Evolutionary conservation across 306 rosid species (phyloP).

Genomic region (Malus orientalis): DNA sequence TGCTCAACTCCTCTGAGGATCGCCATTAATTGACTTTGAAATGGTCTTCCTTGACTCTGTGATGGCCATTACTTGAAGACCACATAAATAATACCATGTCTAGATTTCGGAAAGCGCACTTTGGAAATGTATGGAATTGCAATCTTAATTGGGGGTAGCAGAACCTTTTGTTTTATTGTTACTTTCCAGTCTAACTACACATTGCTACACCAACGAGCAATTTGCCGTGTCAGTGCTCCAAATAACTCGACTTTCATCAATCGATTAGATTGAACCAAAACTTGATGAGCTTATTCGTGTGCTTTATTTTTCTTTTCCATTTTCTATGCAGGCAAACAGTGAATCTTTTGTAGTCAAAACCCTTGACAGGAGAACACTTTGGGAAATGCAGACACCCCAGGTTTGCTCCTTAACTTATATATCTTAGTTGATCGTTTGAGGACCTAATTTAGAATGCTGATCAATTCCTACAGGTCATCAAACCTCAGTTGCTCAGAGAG

Average conservation of each 20-base stretch:
- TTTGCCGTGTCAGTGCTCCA: neutral
- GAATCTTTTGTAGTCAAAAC: conserved; percentile 78
- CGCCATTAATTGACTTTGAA: neutral
- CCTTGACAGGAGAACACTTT: conserved; percentile 70
- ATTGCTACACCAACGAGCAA: neutral
- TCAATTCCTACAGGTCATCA: conserved; percentile 55
- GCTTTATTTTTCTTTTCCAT: neutral
- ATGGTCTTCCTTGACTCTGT: neutral
- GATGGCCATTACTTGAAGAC: neutral
- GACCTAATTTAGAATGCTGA: neutral
- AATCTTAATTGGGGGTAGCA: neutral
- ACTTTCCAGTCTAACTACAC: neutral
- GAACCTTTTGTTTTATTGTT: neutral
- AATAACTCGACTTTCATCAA: neutral
- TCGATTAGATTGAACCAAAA: neutral
- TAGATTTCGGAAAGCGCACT: neutral
- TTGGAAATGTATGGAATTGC: neutral
- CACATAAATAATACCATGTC: neutral
- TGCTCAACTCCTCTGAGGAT: neutral
- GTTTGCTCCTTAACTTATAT: conserved; percentile 27
- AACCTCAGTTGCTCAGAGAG: conserved; percentile 71
- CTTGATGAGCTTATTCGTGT: neutral
- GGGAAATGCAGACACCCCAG: conserved; percentile 99
- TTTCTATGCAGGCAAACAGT: conserved; percentile 59
- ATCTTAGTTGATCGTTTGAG: neutral